Percentiles rank a stretch among this genome's conserved stretches.
phyloP scores from a whole-genome alignment of 1,139 yeast genomes.

The Pichia sorboxylosa region DNA sequence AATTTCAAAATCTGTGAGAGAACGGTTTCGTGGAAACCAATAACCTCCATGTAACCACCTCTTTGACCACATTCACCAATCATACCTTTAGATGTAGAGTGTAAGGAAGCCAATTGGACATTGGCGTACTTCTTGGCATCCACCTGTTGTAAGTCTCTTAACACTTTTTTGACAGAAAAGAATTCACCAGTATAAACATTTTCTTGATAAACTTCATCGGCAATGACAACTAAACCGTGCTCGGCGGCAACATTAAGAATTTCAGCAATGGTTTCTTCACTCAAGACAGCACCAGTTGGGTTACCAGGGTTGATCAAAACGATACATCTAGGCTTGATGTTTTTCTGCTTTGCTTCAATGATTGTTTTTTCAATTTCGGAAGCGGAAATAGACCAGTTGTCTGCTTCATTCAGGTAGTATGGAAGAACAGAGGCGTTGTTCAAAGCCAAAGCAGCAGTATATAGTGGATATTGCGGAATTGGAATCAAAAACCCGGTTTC shows the following conservation, averaged over 20 bases:
- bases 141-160: constrained; percentile 46
- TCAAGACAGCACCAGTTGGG: constrained; percentile 85
- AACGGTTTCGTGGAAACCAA: constrained; percentile 66
- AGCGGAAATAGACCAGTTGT: constrained; percentile 77
- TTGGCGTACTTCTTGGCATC: constrained; percentile 44
- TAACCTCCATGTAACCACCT: constrained; percentile 95
- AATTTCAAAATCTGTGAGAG: constrained; percentile 64
- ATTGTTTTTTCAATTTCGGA: constrained; percentile 50
- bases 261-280: constrained; percentile 52
- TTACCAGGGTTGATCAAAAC: constrained; percentile 97
- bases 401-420: constrained; percentile 71
- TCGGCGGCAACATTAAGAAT: constrained; percentile 73
- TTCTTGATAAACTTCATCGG: constrained; percentile 98
- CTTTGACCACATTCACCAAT: constrained; percentile 98
- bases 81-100: constrained; percentile 93
- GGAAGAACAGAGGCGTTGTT: constrained; percentile 75
- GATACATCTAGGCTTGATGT: constrained; percentile 60
- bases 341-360: constrained; percentile 37
- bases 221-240: constrained; percentile 74
- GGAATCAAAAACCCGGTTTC: constrained; percentile 84
- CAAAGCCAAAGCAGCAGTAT: constrained; percentile 83
- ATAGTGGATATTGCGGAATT: constrained; percentile 93
- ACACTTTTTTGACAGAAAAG: constrained; percentile 56
- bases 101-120: constrained; percentile 86
- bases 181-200: constrained; percentile 63